Base-by-base conservation (phyloP, 805 yeast genomes). In the Candida maesae region DNA sequence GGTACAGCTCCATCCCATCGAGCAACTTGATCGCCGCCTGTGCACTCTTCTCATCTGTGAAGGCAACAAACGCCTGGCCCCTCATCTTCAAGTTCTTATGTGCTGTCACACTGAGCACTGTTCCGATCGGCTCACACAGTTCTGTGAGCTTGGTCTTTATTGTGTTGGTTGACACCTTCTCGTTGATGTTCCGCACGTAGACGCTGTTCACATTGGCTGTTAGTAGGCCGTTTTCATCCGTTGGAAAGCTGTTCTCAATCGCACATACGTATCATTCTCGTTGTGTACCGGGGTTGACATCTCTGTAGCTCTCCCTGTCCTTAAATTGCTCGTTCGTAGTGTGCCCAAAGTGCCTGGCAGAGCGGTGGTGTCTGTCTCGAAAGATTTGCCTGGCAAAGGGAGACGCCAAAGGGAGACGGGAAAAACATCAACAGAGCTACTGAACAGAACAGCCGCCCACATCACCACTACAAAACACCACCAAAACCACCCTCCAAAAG, bases 21-120 rank as follows among this genome's bases (percentile, higher is more conserved):
- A 56, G 30, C 9, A 38, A 43, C 6, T 44, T 32, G 13, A 55
- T 25, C 1, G 61, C 61, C 12, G 55, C 52, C 4, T 56, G 42
- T 1, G 89, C 79, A 5, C 64, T 60, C 3, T 65, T 65, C 1
- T 53, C 51, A 15, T 59, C 54, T 4, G 63, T 68, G 38, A 79
- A 76, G 0, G 85, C 76, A 6, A 87, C 70, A 58, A 85, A 87
- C 1, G 95, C 95, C 59, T 87, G 95, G 2, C 96, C 96, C 42
- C 81, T 72, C 73, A 82, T 70, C 46, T 68, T 72, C n/a, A 85
- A 52, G 49, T 78, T 81, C 44, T 73, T 73, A 42, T 77, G 79
- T 1, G 86, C 77, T 2, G 74, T 65, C 11, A 86, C 61, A 23
- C 71, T 73, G 13, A 70, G 41, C 1, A 82, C 63, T 2, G 66